These are phyloP conservation scores for Phaeotremella fagi DNA, from an alignment of 768 basidiomycete genomes.

Conservation along the genomic window DNA sequence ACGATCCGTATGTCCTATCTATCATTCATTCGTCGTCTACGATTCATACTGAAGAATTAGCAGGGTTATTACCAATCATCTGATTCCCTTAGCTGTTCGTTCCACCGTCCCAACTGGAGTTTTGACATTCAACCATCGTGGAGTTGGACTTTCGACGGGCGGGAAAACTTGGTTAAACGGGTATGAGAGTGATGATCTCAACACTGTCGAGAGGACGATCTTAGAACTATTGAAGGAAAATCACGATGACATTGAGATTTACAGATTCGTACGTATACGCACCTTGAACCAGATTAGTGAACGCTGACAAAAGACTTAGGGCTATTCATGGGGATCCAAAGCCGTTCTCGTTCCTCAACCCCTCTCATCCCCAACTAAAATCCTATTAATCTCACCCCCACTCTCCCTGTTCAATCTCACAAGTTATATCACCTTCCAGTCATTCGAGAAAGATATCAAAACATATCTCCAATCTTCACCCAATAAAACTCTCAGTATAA, in stretches of 20 bases:
- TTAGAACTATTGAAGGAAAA: constrained; percentile 6
- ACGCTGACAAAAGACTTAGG: constrained; percentile 15
- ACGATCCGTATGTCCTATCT: constrained; percentile 31
- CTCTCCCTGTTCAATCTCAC: constrained; percentile 14
- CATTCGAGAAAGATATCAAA: constrained; percentile 12
- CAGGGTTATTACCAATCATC: no score
- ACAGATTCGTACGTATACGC: background rate
- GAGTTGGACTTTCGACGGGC: constrained; percentile 24
- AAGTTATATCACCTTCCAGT: constrained; percentile 13
- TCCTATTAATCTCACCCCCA: constrained; percentile 25
- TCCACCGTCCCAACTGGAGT: constrained; percentile 28
- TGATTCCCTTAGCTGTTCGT: no score
- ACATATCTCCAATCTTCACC: background rate
- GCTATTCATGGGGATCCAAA: constrained; percentile 36
- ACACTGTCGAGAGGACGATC: constrained; percentile 18
- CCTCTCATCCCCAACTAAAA: constrained; percentile 3
- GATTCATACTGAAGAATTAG: no score
- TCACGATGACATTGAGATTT: background rate
- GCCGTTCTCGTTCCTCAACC: constrained; percentile 16
- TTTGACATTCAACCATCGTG: constrained; percentile 31
- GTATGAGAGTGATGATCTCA: constrained; percentile 23
- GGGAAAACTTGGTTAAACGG: constrained; percentile 16
- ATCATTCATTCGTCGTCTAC: no score
- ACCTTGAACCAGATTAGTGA: no score
- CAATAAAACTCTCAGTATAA: constrained; percentile 3